Base-by-base conservation (phyloP, 1,284 basidiomycete species). In the Apiotrichum veenhuisii region DNA sequence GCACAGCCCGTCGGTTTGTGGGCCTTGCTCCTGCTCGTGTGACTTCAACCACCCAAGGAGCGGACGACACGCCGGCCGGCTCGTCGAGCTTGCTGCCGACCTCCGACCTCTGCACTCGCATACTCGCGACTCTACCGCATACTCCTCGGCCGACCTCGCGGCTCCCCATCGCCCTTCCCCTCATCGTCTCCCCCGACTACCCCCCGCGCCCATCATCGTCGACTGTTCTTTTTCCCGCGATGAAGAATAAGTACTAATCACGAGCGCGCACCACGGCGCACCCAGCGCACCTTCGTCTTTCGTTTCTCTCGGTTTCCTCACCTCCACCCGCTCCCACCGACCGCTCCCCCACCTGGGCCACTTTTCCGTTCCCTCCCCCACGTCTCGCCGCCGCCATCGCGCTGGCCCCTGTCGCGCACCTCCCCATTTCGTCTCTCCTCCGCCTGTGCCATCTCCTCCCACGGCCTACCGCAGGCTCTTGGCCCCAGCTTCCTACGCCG, bases 241-340 rank as follows among this genome's bases (percentile, higher is more conserved):
- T 48, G 46, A 48, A 36, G 46, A 48, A 36, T 48, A 48, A 37
- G 33, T 22, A 37, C 46, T 48, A 48, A 48, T 30, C 12, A 23
- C 22, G 33, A 48, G 46, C 46, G 46, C 46, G 46, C 46, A 34
- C 46, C 8, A 27, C 46, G 22, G 46, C 46, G 46, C 33, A 36
- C 46, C n/a, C 27, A 36, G 46, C 46, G 46, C 46, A 41, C n/a
- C 18, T 42, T 33, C 38, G 11, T 33, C 41, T 33, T 18, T 38
- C 17, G 22, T 33, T 18, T 22, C 52, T 25, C 23, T 37, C 37
- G n/a, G 30, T 41, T 34, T 25, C 23, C 15, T 26, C 37, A 18
- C 30, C 41, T 14, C 30, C 45, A 3, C n/a, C 15, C 15, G 12
- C n/a, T 12, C 30, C 36, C 23, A 9, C 40, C n/a, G 7, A 36